These are phyloP conservation scores for Xylariaceae sp. DNA, from an alignment of 2,329 filamentous ascomycete species.

Conservation along the genomic window DNA sequence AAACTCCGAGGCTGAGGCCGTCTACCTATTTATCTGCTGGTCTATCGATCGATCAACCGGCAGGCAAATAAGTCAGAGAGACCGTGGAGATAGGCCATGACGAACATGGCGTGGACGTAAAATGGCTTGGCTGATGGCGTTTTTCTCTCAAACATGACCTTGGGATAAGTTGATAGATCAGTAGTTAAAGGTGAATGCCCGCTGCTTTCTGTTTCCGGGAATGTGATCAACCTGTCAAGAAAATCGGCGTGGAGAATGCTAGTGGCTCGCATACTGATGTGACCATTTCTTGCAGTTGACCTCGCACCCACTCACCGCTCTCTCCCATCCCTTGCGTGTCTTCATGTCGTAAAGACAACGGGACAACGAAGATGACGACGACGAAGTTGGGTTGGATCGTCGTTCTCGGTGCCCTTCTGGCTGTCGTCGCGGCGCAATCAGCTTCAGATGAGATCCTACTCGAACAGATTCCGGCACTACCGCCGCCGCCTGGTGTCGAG, in stretches of 20 bases:
- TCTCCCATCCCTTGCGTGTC: not conserved
- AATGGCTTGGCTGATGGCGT: not conserved
- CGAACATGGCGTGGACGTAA: not conserved
- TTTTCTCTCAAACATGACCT: not conserved
- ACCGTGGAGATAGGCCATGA: not conserved
- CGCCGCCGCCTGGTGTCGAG: slow-evolving; percentile 18
- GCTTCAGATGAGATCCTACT: slow-evolving; percentile 6
- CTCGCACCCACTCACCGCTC: not conserved
- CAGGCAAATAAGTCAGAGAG: not conserved
- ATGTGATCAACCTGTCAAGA: too few relatives aligned
- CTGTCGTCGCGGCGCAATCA: slow-evolving; percentile 3
- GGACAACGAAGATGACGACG: too few relatives aligned
- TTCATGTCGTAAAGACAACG: too few relatives aligned
- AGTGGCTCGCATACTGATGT: not conserved
- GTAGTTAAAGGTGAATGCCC: not conserved
- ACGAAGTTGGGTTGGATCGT: not conserved
- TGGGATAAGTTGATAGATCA: not conserved
- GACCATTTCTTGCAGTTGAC: not conserved
- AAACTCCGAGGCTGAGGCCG: too few relatives aligned
- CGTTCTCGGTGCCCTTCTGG: not conserved
- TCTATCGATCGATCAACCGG: not conserved
- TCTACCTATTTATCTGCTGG: too few relatives aligned
- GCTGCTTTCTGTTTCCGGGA: too few relatives aligned
- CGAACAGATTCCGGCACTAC: slow-evolving; percentile 12
- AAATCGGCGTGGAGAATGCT: not conserved